Evolutionary conservation across 73 alveolate species (phyloP), one percentile per base, ranked within the genome.

Genomic region (Tetrahymena elliotti): DNA sequence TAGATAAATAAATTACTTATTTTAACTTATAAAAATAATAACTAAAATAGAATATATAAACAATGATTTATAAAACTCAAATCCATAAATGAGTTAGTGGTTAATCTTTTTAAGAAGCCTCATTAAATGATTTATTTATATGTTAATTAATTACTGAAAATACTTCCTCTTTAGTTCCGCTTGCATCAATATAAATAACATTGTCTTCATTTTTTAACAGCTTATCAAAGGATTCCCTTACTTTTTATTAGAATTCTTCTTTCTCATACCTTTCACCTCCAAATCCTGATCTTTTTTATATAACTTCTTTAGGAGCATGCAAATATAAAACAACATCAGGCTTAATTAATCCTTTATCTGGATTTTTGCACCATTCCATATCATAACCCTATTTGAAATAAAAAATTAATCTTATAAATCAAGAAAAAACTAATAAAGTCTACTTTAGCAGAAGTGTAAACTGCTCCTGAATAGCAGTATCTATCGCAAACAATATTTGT

Each of bases 181-280:
- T 41, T 6, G 97, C 99, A 83, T 97, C 98, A 40, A 97, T 93
- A n/a, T 53, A 93, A 52, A 94, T 92, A 96, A 98, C 95, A 16
- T 93, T 95, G 39, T 94, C 88, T 36, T 96, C 97, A 7, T 38
- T 16, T 31, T 84, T 34, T 16, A 93, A 93, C 53, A 97, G 53
- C 40, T 41, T 40, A 13, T 94, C 98, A 96, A 93, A 98, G 27
- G 92, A 52, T 16, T 94, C 96, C n/a, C 97, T 82, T 3, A 98
- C 99, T 52, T 96, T 97, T 24, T 40, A 24, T 95, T 98, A 97
- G 93, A 98, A 96, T 38, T 96, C 98, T 24, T 53, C 93, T n/a
- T 94, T 93, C 84, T 98, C 99, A 94, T 98, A 97, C n/a, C 98
- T 93, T 94, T 98, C 99, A 24, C 95, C 98, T 13, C 99, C 99